Conservation (phyloP, 345 rosid genomes). For the Hibiscus tridactylites region DNA sequence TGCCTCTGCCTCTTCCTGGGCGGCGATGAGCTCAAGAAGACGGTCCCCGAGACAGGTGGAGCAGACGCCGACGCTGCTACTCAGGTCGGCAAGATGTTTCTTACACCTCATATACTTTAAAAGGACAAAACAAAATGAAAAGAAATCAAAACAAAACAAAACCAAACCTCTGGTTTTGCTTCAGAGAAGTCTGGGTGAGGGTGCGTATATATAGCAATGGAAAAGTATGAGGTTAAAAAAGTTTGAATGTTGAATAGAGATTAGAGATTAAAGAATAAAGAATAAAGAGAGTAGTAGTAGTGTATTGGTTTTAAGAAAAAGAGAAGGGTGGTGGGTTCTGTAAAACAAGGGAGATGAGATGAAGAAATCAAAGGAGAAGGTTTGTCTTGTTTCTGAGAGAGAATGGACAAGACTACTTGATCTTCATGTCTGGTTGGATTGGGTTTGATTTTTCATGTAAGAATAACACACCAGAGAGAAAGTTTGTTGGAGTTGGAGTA, state of each 20-base stretch:
- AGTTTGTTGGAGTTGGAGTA: background rate
- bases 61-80: background rate
- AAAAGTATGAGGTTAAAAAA: background rate
- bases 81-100: background rate
- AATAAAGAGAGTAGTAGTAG: too few species aligned
- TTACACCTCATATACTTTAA: background rate
- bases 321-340: background rate
- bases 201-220: background rate
- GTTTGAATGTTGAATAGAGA: background rate
- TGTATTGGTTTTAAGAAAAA: background rate
- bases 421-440: background rate
- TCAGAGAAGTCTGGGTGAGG: background rate
- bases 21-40: background rate
- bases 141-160: background rate
- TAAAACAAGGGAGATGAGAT: background rate
- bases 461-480: background rate
- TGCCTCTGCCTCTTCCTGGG: slow-evolving; percentile 3
- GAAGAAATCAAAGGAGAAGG: background rate
- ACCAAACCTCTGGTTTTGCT: background rate
- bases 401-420: background rate
- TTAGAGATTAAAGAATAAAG: background rate
- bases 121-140: background rate
- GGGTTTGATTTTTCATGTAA: background rate
- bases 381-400: background rate
- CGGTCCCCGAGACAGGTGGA: background rate